Evolutionary conservation across 1,284 basidiomycete genomes (phyloP).

Genomic region (Irpex sp.): DNA sequence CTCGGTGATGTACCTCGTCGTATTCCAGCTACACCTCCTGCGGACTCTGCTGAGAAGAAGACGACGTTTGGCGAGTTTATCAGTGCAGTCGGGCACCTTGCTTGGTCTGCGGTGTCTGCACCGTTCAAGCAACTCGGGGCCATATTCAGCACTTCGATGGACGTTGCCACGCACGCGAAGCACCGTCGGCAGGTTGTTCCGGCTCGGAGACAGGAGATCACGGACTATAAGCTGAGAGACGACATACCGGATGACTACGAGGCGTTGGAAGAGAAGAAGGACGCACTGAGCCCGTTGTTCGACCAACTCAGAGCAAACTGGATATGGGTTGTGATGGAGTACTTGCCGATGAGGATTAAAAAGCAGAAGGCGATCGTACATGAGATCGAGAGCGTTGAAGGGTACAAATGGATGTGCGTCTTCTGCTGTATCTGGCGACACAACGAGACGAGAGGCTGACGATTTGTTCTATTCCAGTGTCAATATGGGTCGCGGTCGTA

Average conservation of each 20-base stretch:
- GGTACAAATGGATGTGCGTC: slow-evolving; percentile 17
- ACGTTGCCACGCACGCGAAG: not conserved
- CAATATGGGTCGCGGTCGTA: slow-evolving; percentile 17
- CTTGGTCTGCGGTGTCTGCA: not conserved
- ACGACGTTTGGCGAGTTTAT: not conserved
- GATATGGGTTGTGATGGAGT: slow-evolving; percentile 16
- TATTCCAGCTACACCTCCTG: slow-evolving; percentile 1
- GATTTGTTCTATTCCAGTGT: slow-evolving; percentile 1
- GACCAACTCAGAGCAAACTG: slow-evolving; percentile 37
- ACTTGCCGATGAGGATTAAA: slow-evolving; percentile 12
- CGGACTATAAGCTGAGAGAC: not conserved
- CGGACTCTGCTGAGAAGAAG: not conserved
- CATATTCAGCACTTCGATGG: not conserved
- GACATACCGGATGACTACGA: slow-evolving; percentile 10
- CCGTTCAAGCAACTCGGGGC: not conserved
- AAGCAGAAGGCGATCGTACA: slow-evolving; percentile 15
- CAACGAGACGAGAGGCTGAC: not conserved
- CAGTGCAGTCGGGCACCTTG: not conserved
- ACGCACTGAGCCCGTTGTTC: slow-evolving; percentile 45
- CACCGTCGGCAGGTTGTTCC: not conserved
- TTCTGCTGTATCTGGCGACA: not conserved
- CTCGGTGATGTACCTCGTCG: slow-evolving; percentile 7
- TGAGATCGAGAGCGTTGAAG: slow-evolving; percentile 3
- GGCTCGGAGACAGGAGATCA: not conserved
- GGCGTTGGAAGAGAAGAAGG: slow-evolving; percentile 40